These are phyloP conservation scores for Fusarium sambucinum DNA, from an alignment of 2,329 filamentous ascomycete genomes.

Conservation along the genomic window DNA sequence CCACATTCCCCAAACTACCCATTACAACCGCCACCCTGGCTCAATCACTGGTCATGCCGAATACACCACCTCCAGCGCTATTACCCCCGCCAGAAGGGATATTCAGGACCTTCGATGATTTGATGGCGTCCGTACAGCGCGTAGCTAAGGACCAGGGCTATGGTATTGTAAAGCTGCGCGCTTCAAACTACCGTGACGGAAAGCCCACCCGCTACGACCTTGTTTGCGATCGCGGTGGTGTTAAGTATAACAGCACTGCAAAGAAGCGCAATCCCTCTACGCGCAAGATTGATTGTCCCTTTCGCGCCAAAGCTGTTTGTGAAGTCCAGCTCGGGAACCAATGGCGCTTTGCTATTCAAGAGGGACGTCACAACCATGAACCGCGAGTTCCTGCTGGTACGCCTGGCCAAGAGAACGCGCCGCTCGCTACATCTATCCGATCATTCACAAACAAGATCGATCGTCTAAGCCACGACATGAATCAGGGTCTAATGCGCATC, in stretches of 20 bases:
- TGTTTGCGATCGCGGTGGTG: conserved; percentile 72
- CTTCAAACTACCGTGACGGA: conserved; percentile 72
- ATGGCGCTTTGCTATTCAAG: conserved; percentile 73
- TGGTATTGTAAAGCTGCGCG: conserved; percentile 71
- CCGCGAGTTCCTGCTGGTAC: conserved; percentile 66
- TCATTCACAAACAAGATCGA: conserved; percentile 71
- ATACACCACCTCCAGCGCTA: conserved; percentile 62
- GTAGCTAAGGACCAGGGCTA: conserved; percentile 73
- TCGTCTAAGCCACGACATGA: conserved; percentile 68
- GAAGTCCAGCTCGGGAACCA: conserved; percentile 72
- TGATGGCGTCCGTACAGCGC: conserved; percentile 68
- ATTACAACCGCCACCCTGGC: conserved; percentile 51
- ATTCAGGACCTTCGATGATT: conserved; percentile 69
- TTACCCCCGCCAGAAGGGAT: conserved; percentile 71
- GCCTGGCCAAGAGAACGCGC: conserved; percentile 68
- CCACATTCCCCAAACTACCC: conserved; percentile 47
- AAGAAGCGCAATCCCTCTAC: conserved; percentile 74
- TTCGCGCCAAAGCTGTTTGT: conserved; percentile 72
- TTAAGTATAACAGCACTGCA: conserved; percentile 74
- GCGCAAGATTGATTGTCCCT: conserved; percentile 73
- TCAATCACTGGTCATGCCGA: conserved; percentile 58
- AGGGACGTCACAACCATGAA: conserved; percentile 72
- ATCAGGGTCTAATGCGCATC: conserved; percentile 64
- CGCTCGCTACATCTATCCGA: conserved; percentile 68
- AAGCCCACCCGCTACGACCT: conserved; percentile 73